A percentile compares a stretch with the other conserved stretches of the same genome.
phyloP scores from a whole-genome alignment of 2,329 filamentous ascomycete genomes.

The Phoma herbarum region DNA sequence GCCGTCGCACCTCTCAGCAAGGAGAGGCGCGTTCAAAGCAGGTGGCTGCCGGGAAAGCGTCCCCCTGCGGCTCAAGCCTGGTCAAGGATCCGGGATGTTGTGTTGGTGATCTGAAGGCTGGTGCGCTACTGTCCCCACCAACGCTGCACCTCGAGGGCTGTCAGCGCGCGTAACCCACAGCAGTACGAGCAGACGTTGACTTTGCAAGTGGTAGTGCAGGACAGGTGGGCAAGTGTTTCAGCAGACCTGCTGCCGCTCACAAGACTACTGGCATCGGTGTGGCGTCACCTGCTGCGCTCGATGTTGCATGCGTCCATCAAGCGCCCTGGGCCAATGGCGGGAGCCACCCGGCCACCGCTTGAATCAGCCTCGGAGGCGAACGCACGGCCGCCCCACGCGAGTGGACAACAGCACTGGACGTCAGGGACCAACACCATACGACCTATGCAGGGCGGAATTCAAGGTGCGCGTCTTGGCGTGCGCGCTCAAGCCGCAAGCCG shows the following conservation, averaged over 20 bases:
- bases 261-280: slow-evolving; percentile 43
- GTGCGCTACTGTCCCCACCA: slow-evolving; percentile 10
- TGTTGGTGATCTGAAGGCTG: neutral
- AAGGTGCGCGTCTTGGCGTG: no score
- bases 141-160: slow-evolving; percentile 17
- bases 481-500: no score
- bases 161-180: slow-evolving; percentile 11
- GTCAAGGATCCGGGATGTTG: neutral
- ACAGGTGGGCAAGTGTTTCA: slow-evolving; percentile 39
- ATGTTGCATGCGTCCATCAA: slow-evolving; percentile 32
- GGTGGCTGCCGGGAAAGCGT: slow-evolving; percentile 32
- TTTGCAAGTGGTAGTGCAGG: no score
- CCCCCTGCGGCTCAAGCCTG: neutral
- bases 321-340: slow-evolving; percentile 36
- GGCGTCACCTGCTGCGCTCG: slow-evolving; percentile 39
- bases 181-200: no score
- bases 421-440: neutral
- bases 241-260: slow-evolving; percentile 26
- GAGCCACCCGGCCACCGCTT: slow-evolving; percentile 39
- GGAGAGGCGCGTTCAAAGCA: slow-evolving; percentile 34
- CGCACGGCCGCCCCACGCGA: slow-evolving; percentile 26
- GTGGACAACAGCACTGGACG: slow-evolving; percentile 24
- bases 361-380: slow-evolving; percentile 40
- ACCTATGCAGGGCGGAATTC: no score
- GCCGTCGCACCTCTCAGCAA: slow-evolving; percentile 26